These are phyloP conservation scores for Mycena belliarum DNA, from an alignment of 768 basidiomycete species.

Conservation along the genomic window DNA sequence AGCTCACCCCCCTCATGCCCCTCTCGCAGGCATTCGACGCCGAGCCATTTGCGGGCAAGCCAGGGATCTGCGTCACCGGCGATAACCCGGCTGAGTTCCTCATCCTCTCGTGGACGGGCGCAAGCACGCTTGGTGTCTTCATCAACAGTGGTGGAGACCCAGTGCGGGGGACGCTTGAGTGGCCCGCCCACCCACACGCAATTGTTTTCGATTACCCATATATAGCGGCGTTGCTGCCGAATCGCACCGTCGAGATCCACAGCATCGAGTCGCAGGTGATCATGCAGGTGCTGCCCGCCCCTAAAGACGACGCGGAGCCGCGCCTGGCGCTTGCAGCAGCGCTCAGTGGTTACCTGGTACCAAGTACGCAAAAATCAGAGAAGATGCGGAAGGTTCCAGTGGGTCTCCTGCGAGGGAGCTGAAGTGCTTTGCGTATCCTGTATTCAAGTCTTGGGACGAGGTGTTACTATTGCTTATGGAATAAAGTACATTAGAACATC, in stretches of 20 bases:
- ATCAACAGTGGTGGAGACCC: constrained; percentile 85
- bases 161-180: constrained; percentile 85
- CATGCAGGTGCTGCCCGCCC: constrained; percentile 66
- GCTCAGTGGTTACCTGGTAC: constrained; percentile 48
- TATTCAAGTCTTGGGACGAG: too few species aligned
- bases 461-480: too few species aligned
- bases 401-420: constrained; percentile 24
- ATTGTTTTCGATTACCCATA: constrained; percentile 83
- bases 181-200: constrained; percentile 67
- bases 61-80: constrained; percentile 73
- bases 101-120: constrained; percentile 82
- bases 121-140: constrained; percentile 82
- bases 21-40: constrained; percentile 66
- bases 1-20: constrained; percentile 73
- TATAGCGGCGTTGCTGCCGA: constrained; percentile 73
- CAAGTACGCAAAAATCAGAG: constrained; percentile 48
- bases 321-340: constrained; percentile 41
- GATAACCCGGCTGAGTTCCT: constrained; percentile 72
- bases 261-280: constrained; percentile 72
- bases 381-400: constrained; percentile 48
- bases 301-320: constrained; percentile 26
- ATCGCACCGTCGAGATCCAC: constrained; percentile 81
- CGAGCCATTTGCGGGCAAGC: constrained; percentile 47
- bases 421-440: too few species aligned
- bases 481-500: too few species aligned